Conservation (phyloP, 805 yeast species). For the Saccharomycopsis selenospora region DNA sequence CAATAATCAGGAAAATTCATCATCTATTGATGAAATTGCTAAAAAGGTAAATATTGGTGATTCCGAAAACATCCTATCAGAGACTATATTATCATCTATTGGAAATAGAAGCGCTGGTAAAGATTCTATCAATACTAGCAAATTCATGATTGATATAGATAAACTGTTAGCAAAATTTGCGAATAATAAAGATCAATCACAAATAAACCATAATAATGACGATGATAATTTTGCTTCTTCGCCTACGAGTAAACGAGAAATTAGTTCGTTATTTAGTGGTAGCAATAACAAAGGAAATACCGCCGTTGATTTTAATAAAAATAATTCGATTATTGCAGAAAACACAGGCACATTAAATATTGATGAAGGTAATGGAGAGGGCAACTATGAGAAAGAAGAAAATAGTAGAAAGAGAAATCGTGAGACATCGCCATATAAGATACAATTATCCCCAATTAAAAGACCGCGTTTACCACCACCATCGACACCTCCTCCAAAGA, state of each 20-base stretch:
- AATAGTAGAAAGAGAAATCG: too few relatives aligned
- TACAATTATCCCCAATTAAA: slow-evolving; percentile 11
- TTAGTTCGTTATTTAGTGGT: slow-evolving; percentile 7
- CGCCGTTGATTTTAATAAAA: slow-evolving; percentile 6
- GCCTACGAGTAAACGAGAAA: slow-evolving; percentile 13
- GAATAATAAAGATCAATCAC: neutral
- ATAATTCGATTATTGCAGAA: slow-evolving; percentile 19
- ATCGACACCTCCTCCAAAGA: slow-evolving; percentile 2
- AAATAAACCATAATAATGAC: neutral
- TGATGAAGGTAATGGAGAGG: neutral
- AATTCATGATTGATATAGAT: slow-evolving; percentile 4
- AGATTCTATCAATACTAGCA: neutral
- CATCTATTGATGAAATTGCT: too few relatives aligned
- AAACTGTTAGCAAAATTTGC: slow-evolving; percentile 5
- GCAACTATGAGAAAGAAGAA: too few relatives aligned
- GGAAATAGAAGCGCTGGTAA: too few relatives aligned
- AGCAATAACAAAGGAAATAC: slow-evolving; percentile 4
- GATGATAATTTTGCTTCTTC: neutral
- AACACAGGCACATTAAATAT: slow-evolving; percentile 15
- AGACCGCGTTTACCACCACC: neutral
- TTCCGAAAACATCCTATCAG: slow-evolving; percentile 2
- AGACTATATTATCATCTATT: neutral
- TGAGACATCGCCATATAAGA: slow-evolving; percentile 10
- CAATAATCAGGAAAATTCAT: too few relatives aligned
- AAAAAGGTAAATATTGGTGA: slow-evolving; percentile 3